Evolutionary conservation across 768 basidiomycete species (phyloP).

Genomic region (Daedaleopsis sinensis): DNA sequence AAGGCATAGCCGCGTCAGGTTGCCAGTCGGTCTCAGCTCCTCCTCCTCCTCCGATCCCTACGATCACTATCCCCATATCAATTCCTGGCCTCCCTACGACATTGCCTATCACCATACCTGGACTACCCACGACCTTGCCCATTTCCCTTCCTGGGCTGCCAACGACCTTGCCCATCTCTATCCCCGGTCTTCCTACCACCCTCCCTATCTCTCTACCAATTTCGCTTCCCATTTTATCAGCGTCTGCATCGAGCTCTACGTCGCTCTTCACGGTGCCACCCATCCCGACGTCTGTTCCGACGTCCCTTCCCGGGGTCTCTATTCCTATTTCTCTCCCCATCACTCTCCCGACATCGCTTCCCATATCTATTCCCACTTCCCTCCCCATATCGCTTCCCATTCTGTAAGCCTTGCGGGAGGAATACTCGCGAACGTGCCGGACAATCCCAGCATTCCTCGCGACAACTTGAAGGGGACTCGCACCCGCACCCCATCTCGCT

Average conservation of each 20-base stretch:
- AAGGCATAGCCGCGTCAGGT: no score
- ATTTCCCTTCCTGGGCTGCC: neutral
- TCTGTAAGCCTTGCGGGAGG: no score
- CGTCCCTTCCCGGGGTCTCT: neutral
- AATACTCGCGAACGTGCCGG: no score
- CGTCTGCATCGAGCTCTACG: no score
- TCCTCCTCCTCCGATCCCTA: no score
- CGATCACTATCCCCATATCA: no score
- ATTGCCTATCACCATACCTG: no score
- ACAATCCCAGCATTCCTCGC: no score
- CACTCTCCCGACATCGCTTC: neutral
- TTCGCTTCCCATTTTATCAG: neutral
- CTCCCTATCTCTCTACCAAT: constrained; percentile 6
- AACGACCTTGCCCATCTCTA: neutral
- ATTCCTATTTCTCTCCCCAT: neutral
- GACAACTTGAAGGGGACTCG: no score
- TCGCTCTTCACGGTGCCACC: neutral
- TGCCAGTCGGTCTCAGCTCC: no score
- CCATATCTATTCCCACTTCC: neutral
- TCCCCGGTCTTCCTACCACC: constrained; percentile 3
- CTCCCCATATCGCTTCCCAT: neutral
- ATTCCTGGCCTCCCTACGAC: no score
- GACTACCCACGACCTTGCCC: neutral
- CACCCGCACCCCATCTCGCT: no score
- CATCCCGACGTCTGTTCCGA: neutral